A percentile compares a stretch with the other conserved stretches of the same genome.
These are phyloP conservation scores for Kalmusia sp. DNA, from an alignment of 2,329 filamentous ascomycete species.

Conservation along the genomic window DNA sequence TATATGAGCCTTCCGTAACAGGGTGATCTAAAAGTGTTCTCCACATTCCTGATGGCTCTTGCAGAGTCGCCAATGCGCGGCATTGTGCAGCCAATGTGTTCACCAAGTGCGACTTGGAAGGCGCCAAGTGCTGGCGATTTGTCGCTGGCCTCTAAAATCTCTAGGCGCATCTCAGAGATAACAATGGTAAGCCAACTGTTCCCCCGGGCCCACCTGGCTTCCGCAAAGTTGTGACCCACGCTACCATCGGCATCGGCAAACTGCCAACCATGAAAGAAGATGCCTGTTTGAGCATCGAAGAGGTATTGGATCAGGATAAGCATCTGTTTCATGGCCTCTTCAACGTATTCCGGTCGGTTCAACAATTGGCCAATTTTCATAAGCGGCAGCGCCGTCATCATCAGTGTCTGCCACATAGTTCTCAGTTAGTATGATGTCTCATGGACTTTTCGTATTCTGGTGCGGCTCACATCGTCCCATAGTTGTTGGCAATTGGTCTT, in stretches of 20 bases:
- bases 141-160: neutral
- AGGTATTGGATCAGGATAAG: slow-evolving; percentile 2
- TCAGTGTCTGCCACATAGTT: too few relatives aligned
- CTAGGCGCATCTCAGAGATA: slow-evolving; percentile 4
- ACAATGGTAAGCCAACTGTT: neutral
- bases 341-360: slow-evolving; percentile 1
- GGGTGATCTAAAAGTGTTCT: slow-evolving; percentile 1
- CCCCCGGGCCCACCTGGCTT: slow-evolving; percentile 1
- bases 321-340: slow-evolving; percentile 5
- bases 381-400: slow-evolving; percentile 3
- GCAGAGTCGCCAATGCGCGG: neutral
- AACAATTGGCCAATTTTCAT: neutral
- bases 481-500: neutral
- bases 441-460: too few relatives aligned
- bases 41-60: neutral
- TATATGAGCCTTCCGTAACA: slow-evolving; percentile 1
- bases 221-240: slow-evolving; percentile 5
- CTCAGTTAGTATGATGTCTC: too few relatives aligned
- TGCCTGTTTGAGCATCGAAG: neutral
- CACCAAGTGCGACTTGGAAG: too few relatives aligned
- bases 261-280: slow-evolving; percentile 7
- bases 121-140: too few relatives aligned
- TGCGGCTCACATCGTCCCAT: slow-evolving; percentile 2
- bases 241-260: slow-evolving; percentile 1
- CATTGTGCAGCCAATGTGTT: neutral